Evolutionary conservation across 352 stramenopile genomes (phyloP).

Genomic region (Phytophthora boehmeriae): DNA sequence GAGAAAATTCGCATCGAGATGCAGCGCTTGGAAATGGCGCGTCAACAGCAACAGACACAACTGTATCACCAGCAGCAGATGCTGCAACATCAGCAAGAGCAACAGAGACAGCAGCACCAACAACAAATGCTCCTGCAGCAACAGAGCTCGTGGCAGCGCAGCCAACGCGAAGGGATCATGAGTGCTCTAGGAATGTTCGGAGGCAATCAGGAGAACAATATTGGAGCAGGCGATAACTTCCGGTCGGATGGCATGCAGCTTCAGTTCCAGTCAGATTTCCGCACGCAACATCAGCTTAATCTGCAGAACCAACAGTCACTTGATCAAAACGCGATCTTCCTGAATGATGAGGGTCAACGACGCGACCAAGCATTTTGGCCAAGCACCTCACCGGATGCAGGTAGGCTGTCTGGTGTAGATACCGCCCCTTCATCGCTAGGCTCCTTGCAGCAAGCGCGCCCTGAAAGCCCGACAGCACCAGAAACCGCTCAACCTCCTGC

Average conservation of each 20-base stretch:
- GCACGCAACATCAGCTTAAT: conserved; percentile 44
- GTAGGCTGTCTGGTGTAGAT: conserved; percentile 19
- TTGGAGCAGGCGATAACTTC: conserved; percentile 37
- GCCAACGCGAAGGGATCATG: conserved; percentile 81
- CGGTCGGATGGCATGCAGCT: conserved; percentile 41
- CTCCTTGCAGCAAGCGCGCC: conserved; percentile 9
- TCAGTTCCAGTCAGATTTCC: conserved; percentile 62
- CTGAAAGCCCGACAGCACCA: conserved; percentile 17
- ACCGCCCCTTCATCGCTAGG: conserved; percentile 7
- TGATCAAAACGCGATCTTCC: conserved; percentile 37
- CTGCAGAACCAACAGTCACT: conserved; percentile 21
- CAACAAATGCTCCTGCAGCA: conserved; percentile 73
- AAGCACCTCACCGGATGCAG: conserved; percentile 15
- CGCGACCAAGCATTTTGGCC: conserved; percentile 42
- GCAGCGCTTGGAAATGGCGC: conserved; percentile 75
- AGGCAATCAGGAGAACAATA: conserved; percentile 30
- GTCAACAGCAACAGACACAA: conserved; percentile 70
- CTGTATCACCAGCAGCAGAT: conserved; percentile 69
- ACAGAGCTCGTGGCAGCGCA: conserved; percentile 78
- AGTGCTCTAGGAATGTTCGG: conserved; percentile 76
- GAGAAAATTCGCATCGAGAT: conserved; percentile 87
- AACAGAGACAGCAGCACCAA: conserved; percentile 70
- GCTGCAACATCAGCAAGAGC: conserved; percentile 64
- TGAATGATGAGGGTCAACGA: conserved; percentile 32
- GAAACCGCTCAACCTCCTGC: conserved; percentile 17